phyloP scores from a whole-genome alignment of 176 grass and related monocot genomes.

The Bonia amplexicaulis region DNA sequence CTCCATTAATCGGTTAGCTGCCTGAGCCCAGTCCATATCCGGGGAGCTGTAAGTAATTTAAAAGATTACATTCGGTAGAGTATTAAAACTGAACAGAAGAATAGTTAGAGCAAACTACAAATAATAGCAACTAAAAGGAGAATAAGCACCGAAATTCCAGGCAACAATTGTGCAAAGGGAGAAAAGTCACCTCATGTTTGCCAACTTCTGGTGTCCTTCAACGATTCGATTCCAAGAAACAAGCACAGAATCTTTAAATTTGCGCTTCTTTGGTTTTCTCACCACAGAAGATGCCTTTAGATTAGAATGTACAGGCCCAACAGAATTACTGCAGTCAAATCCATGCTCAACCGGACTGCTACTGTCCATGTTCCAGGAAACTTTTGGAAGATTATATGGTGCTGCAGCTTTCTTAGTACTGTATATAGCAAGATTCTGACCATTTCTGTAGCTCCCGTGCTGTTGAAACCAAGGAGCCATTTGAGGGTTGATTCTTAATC shows the following conservation, averaged over 20 bases:
- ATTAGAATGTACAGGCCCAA: constrained; percentile 32
- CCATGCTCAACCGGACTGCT: constrained; percentile 40
- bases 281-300: not conserved
- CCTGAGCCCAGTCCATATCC: constrained; percentile 76
- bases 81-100: constrained; percentile 1
- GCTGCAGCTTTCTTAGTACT: constrained; percentile 36
- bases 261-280: constrained; percentile 70
- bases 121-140: not conserved
- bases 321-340: constrained; percentile 49
- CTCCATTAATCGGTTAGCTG: constrained; percentile 81
- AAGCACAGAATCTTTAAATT: constrained; percentile 39
- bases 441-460: constrained; percentile 66
- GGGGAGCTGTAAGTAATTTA: constrained; percentile 32
- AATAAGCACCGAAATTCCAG: not conserved
- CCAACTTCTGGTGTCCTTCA: constrained; percentile 41
- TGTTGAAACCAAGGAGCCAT: constrained; percentile 84
- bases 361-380: constrained; percentile 57
- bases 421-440: constrained; percentile 47
- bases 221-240: constrained; percentile 72
- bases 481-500: constrained; percentile 67
- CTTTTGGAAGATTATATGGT: constrained; percentile 60
- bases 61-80: constrained; percentile 5
- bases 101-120: not conserved
- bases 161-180: constrained; percentile 8
- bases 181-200: constrained; percentile 62